Evolutionary conservation across 345 rosid species (phyloP), one percentile per base, ranked within the genome.

Genomic region (Citropsis articulata): DNA sequence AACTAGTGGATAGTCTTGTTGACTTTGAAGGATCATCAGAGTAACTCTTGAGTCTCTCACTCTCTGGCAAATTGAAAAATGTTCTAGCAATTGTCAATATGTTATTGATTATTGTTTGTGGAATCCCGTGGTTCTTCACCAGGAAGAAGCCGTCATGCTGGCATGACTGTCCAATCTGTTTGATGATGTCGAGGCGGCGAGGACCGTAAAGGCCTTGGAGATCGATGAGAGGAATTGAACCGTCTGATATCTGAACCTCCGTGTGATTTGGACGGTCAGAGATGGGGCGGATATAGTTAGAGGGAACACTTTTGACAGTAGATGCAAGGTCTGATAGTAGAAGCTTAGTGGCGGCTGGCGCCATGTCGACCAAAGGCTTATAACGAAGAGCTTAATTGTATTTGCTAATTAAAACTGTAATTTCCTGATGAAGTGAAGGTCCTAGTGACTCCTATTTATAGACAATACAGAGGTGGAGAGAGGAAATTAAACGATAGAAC

Each of bases 61-160:
- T 84, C 78, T 88, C 90, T 0, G 96, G 92, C 73, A 91, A 79
- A 25, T 79, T 76, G 81, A 92, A 95, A 75, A 95, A 95, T 14
- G 85, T 90, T 74, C 78, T 86, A 0, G 96, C 89, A 0, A 45
- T 13, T 0, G 16, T 31, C 45, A 88, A 14, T 81, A 92, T 84
- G 24, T 76, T 83, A 2, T 84, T 24, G 5, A 90, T 53, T 30
- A 71, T 74, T 16, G 31, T 70, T 27, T 85, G 87, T 0, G 18
- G 55, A 45, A 95, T 64, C 66, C 97, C 97, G 77, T 93, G 98
- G 75, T 93, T 95, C 83, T 81, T 91, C 55, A 94, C 88, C 98
- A 91, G 73, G 21, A 66, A 64, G 82, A 94, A 91, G 12, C 98
- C 95, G 55, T 86, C 83, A 1, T 75, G 40, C 68, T 76, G 77